Evolutionary conservation across 192 early-diverging fungal species (phyloP).

Genomic region (Dissophora globulifera): DNA sequence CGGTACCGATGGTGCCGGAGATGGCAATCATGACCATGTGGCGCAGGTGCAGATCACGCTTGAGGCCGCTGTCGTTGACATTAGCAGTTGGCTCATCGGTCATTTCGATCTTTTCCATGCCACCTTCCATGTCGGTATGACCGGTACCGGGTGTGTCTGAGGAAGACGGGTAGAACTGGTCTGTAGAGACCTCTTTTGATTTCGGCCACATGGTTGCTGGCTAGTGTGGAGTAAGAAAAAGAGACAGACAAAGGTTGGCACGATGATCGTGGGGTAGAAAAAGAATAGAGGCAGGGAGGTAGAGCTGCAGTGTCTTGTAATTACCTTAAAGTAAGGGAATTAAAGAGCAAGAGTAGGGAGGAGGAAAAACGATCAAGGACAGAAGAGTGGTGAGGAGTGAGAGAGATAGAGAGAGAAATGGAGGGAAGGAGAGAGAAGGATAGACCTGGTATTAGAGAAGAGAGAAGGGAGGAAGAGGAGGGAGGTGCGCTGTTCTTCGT

Average conservation of each 20-base stretch:
- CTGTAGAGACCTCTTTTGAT: background rate
- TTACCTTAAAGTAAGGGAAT: too few species aligned
- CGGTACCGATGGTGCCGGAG: constrained; percentile 41
- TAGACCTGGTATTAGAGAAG: background rate
- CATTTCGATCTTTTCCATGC: constrained; percentile 11
- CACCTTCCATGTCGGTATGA: background rate
- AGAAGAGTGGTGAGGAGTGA: too few species aligned
- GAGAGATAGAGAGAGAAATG: too few species aligned
- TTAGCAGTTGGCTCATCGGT: constrained; percentile 18
- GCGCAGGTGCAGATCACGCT: constrained; percentile 58
- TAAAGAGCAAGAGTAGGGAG: too few species aligned
- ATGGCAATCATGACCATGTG: constrained; percentile 70
- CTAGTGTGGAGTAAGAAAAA: background rate
- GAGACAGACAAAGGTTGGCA: background rate
- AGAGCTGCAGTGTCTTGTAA: too few species aligned
- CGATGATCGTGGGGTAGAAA: background rate
- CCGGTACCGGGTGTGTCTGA: background rate
- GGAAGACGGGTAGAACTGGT: background rate
- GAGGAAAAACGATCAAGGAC: too few species aligned
- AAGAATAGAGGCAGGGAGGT: too few species aligned
- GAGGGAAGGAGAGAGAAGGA: background rate
- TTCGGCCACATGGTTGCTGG: background rate
- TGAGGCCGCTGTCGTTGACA: constrained; percentile 18
- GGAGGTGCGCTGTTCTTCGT: too few species aligned
- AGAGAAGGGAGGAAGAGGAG: too few species aligned